Evolutionary conservation across 345 rosid species (phyloP).

Genomic region (Pistacia atlantica): DNA sequence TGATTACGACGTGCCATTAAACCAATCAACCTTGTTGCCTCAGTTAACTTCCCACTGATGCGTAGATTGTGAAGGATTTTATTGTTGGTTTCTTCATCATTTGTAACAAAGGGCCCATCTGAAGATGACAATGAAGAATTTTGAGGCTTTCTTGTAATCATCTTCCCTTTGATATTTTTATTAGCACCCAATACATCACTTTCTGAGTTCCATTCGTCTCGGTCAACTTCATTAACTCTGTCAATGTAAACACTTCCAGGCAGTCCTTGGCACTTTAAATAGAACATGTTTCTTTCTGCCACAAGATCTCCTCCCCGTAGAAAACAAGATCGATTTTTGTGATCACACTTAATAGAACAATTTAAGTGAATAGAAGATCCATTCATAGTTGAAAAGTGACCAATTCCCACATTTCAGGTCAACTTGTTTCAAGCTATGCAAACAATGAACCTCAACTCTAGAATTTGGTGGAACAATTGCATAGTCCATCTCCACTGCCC

Average conservation of each 20-base stretch:
- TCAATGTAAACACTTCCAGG: constrained; percentile 42
- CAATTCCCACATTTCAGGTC: constrained; percentile 19
- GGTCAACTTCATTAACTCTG: constrained; percentile 39
- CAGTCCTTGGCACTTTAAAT: constrained; percentile 35
- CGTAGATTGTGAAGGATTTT: constrained; percentile 61
- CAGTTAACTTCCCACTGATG: constrained; percentile 48
- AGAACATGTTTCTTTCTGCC: constrained; percentile 21
- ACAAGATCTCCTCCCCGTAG: constrained; percentile 29
- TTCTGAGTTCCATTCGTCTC: constrained; percentile 42
- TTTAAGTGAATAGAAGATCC: constrained; percentile 10
- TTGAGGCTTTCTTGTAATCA: constrained; percentile 24
- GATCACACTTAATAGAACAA: constrained; percentile 19
- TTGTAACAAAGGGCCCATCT: constrained; percentile 55
- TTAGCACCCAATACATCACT: constrained; percentile 22
- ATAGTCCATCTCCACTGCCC: constrained; percentile 42
- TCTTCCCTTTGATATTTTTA: constrained; percentile 32
- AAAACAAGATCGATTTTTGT: constrained; percentile 19
- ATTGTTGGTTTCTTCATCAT: constrained; percentile 65
- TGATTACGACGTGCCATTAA: constrained; percentile 75
- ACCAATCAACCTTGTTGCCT: constrained; percentile 63
- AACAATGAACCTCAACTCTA: constrained; percentile 34
- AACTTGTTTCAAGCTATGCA: constrained; percentile 30
- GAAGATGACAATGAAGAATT: constrained; percentile 22
- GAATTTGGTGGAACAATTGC: constrained; percentile 36
- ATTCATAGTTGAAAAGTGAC: constrained; percentile 16